Percentiles rank a stretch among this genome's conserved stretches.
Evolutionary conservation across 176 grass and related monocot species (phyloP).

Genomic region (Pontederia crassipes): DNA sequence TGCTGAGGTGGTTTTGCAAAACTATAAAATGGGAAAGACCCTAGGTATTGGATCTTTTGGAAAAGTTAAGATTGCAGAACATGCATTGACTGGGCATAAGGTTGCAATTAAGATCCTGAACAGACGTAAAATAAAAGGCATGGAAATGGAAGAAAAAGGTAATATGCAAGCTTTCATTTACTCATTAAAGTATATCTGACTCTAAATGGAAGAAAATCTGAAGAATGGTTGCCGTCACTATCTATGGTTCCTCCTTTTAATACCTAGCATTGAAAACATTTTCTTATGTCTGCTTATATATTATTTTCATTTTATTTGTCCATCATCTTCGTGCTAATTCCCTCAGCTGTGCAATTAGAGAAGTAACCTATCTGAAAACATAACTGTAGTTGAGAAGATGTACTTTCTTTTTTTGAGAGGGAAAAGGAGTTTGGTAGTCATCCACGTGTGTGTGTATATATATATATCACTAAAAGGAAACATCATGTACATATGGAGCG

Average conservation of each 20-base stretch:
- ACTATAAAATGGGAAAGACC: slow-evolving; percentile 46
- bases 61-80: slow-evolving; percentile 53
- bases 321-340: not conserved
- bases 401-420: too few species aligned
- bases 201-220: not conserved
- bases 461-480: too few species aligned
- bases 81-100: slow-evolving; percentile 42
- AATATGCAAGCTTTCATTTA: not conserved
- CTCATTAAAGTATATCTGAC: not conserved
- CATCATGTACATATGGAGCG: too few species aligned
- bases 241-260: too few species aligned
- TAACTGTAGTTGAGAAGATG: too few species aligned
- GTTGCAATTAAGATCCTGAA: slow-evolving; percentile 56
- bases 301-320: not conserved
- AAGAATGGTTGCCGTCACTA: too few species aligned
- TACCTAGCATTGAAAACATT: too few species aligned
- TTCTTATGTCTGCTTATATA: too few species aligned
- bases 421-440: too few species aligned
- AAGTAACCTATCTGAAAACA: not conserved
- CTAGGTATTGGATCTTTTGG: slow-evolving; percentile 49
- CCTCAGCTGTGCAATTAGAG: slow-evolving; percentile 11
- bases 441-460: too few species aligned
- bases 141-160: slow-evolving; percentile 70
- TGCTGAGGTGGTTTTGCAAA: slow-evolving; percentile 17
- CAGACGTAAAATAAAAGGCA: slow-evolving; percentile 41